Evolutionary conservation across 2,329 filamentous ascomycete genomes (phyloP).

Genomic region (Xylariaceae sp.): DNA sequence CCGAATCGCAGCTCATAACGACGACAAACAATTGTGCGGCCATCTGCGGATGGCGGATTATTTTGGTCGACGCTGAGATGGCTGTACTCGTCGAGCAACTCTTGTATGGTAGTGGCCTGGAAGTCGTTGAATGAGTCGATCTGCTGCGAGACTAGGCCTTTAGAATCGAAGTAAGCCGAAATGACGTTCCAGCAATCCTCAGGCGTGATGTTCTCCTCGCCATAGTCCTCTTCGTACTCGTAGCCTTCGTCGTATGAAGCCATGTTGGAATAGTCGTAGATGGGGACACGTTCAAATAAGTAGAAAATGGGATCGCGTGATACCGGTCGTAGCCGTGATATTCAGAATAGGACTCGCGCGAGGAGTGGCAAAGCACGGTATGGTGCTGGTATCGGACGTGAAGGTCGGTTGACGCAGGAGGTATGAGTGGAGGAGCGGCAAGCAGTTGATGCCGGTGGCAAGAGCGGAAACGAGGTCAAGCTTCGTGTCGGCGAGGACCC

Average conservation of each 20-base stretch:
- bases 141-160: constrained; percentile 94
- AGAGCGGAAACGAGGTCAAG: not conserved
- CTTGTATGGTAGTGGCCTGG: constrained; percentile 86
- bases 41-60: constrained; percentile 65
- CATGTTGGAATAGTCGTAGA: constrained; percentile 34
- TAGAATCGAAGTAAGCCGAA: constrained; percentile 91
- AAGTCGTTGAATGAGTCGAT: constrained; percentile 98
- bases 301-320: not conserved
- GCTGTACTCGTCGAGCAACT: constrained; percentile 88
- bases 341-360: not conserved
- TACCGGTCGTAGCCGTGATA: not conserved
- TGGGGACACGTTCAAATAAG: not conserved
- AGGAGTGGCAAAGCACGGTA: not conserved
- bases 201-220: constrained; percentile 74
- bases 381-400: not conserved
- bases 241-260: constrained; percentile 56
- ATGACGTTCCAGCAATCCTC: constrained; percentile 99
- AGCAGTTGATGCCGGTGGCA: not conserved
- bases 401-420: not conserved
- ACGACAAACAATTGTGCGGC: constrained; percentile 76
- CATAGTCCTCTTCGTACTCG: constrained; percentile 65
- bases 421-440: not conserved
- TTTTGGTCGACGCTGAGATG: constrained; percentile 91
- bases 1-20: constrained; percentile 96
- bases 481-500: not conserved